Conservation (phyloP, 2,329 filamentous ascomycete species). For the Hypoxylon sp. region DNA sequence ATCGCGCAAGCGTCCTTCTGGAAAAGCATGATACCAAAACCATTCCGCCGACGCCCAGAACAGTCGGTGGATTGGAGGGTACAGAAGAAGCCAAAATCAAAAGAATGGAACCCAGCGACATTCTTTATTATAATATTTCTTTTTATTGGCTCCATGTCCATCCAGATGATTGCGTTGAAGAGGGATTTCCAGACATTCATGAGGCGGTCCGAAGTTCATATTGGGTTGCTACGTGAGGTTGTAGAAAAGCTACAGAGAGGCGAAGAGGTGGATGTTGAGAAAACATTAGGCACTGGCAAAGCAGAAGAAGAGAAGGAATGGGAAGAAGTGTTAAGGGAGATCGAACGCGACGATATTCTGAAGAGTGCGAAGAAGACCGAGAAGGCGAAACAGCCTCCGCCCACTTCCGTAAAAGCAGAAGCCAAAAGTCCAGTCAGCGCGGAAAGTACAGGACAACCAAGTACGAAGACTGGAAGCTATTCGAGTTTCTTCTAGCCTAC, state of each 20-base stretch:
- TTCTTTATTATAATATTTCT: constrained; percentile 87
- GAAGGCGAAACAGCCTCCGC: constrained; percentile 55
- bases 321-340: constrained; percentile 82
- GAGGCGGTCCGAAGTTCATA: constrained; percentile 83
- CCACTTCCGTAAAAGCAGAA: constrained; percentile 47
- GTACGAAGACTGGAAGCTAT: constrained; percentile 52
- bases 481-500: constrained; percentile 66
- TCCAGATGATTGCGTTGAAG: constrained; percentile 87
- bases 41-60: constrained; percentile 65
- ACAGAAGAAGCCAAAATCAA: constrained; percentile 63
- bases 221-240: constrained; percentile 81
- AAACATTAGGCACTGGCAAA: constrained; percentile 83
- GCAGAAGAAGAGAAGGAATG: constrained; percentile 83
- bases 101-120: constrained; percentile 84
- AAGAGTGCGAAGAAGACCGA: constrained; percentile 64
- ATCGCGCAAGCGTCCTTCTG: constrained; percentile 74
- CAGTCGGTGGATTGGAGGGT: constrained; percentile 50
- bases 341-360: constrained; percentile 73
- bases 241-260: constrained; percentile 78
- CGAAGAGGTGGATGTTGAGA: constrained; percentile 88
- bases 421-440: constrained; percentile 45
- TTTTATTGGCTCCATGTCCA: constrained; percentile 94
- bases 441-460: constrained; percentile 44
- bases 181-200: constrained; percentile 80
- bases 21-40: constrained; percentile 78